Base-by-base conservation (phyloP, 345 rosid species). In the Turritis glabra region DNA sequence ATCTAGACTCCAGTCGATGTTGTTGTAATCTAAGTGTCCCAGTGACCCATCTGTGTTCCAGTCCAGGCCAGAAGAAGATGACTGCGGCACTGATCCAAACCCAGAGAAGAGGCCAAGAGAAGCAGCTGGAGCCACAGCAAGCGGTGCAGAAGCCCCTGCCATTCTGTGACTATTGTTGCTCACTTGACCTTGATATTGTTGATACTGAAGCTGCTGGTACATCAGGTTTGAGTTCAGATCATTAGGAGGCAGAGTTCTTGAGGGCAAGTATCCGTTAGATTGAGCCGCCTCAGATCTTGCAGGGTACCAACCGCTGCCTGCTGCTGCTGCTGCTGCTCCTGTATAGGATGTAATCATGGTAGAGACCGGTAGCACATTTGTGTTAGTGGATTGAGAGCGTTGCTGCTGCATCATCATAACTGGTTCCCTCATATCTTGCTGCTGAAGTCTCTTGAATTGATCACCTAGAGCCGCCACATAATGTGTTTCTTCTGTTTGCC, bases 91-190 rank as follows among this genome's bases (percentile, higher is more conserved):
- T 23, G 90, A 86, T 56, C 89, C 87, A 62, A 79, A 73, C 54
- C 91, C 88, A 0, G 96, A 84, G 85, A 90, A 93, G n/a, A 90
- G 89, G 8, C 97, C 98, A 41, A 93, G 97, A 18, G 97, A 90
- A 8, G 98, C 87, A 48, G 96, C 93, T 55, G 96, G 89, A 9
- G 94, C 84, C 43, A 89, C 82, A 4, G 89, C 72, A 18, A 86
- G 83, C 7, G 90, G 77, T 2, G 84, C 55, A 33, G 70, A 58
- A 58, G 5, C 35, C 25, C 69, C 69, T 25, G 78, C 74, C 22
- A 73, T 54, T 79, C 88, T 80, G 41, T 79, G 77, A 67, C 84
- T 81, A 62, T 81, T 90, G 53, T 30, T 56, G 54, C 40, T 64
- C 62, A 8, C 52, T 56, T 78, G 78, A 19, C 88, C 84, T 51